Base-by-base conservation (phyloP, 1,139 yeast species). In the Blastobotrys elegans region DNA sequence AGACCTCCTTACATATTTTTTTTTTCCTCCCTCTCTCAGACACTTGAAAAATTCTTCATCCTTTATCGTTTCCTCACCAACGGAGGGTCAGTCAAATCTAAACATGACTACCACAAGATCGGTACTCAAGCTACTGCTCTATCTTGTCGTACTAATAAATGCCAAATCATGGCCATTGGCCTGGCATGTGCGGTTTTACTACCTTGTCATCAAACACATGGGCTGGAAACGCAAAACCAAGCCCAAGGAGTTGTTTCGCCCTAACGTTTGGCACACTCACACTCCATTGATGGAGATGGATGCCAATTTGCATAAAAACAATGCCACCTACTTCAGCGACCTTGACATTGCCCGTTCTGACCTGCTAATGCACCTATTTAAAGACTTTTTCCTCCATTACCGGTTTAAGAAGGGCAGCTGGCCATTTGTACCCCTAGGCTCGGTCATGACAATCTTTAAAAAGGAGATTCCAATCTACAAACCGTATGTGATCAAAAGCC, bases 261-360 rank as follows among this genome's bases (percentile, higher is more conserved):
- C 76, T 49, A 64, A 73, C 1, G 61, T 66, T 5, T 72, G 75
- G 58, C 55, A 65, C 14, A 75, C 88, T 0, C 80, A 80, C 53
- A 87, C 85, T 30, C 82, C 92, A 1, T 80, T 86, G 7, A 68
- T 85, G 59, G 97, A 90, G 63, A 78, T 87, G 58, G 97, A 90
- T 65, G 76, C 85, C 72, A 87, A 87, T 61, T 60, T 88, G 47
- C 97, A 90, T 70, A 90, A 90, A 68, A 80, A 84, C 51, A 90
- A 90, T 64, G 79, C 90, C 17, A 84, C 96, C 1, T 90, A 89
- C 65, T 84, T 85, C 59, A 68, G 74, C n/a, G 97, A 90, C 58
- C 70, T 88, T 60, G 97, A 90, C 61, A 73, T 87, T 53, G 83
- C 89, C 2, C 77, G 97, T 60, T 73, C 87, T 14, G 79, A 81